Base-by-base conservation (phyloP, 495 filamentous ascomycete species). In the Aspergillus kassunensis region DNA sequence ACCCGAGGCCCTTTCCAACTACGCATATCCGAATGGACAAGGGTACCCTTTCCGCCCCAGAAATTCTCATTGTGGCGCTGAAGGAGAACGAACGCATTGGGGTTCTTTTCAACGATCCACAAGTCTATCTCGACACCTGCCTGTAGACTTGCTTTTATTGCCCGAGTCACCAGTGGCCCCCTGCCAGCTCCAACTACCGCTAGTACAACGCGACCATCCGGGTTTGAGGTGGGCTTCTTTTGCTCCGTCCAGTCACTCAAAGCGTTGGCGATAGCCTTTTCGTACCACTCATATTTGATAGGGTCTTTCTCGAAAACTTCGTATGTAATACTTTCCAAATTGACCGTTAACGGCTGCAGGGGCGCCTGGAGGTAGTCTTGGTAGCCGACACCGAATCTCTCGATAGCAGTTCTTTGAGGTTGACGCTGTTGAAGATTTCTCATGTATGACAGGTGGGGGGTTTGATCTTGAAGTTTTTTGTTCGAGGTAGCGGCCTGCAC, bases 221-320 rank as follows among this genome's bases (percentile, higher is more conserved):
- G 74, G n/a, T 82, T 77, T 2, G 87, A 89, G 0, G 82, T 84
- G 0, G 87, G 85, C 54, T 89, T 91, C 48, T 78, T 75, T 53
- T 85, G 79, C 35, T 76, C 75, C 10, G 66, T 71, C 87, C 91
- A 93, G 55, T 96, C 92, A n/a, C 65, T 72, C 53, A 99, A 79
- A 0, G 93, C 92, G 51, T 86, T 78, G 1, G 78, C 76, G 44
- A 97, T 89, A 31, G 93, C 93, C 15, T 76, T 70, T 64, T 96
- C 90, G 65, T 99, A 99, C 76, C 90, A 91, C 44, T 91, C 85
- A 65, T 99, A 99, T 68, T 99, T 99, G 65, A 97, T 85, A 0
- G 93, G 93, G 52, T 97, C 95, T 56, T 93, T 95, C 67, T 99
- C 93, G 61, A 99, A 99, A 8, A 97, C 91, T 66, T 99, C 93